phyloP scores from a whole-genome alignment of 208 protist genomes.

The Vickermania spadyakhi region DNA sequence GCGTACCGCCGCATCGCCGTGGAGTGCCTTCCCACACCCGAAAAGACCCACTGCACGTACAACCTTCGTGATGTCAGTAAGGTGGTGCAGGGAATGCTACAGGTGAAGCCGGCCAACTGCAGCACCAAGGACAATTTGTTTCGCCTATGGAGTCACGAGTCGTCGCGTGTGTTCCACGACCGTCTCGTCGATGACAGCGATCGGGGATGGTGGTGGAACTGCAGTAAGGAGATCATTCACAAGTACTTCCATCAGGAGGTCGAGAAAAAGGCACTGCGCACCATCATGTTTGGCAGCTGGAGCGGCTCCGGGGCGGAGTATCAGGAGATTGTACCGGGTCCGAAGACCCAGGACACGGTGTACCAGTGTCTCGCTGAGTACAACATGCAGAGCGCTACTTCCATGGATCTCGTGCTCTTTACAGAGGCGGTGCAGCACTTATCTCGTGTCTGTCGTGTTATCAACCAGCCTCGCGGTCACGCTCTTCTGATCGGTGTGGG shows the following conservation, averaged over 20 bases:
- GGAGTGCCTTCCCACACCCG: constrained; percentile 94
- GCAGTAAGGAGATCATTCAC: constrained; percentile 45
- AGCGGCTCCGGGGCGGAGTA: constrained; percentile 29
- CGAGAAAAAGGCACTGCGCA: constrained; percentile 11
- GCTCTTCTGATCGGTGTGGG: constrained; percentile 95
- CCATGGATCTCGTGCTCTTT: constrained; percentile 96
- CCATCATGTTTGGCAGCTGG: constrained; percentile 60
- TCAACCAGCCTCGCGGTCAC: constrained; percentile 94
- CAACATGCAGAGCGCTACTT: constrained; percentile 77
- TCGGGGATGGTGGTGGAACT: constrained; percentile 86
- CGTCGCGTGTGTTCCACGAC: constrained; percentile 94
- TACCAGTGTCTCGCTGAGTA: constrained; percentile 89
- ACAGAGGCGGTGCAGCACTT: constrained; percentile 94
- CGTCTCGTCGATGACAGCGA: constrained; percentile 91
- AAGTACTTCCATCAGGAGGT: constrained; percentile 46
- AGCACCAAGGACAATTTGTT: constrained; percentile 42
- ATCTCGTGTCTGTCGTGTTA: constrained; percentile 91
- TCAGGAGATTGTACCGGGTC: constrained; percentile 26
- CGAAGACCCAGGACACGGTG: constrained; percentile 33
- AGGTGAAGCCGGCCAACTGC: constrained; percentile 68
- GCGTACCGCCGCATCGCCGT: constrained; percentile 89
- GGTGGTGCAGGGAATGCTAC: constrained; percentile 94
- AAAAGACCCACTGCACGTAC: constrained; percentile 98
- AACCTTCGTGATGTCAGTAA: constrained; percentile 97
- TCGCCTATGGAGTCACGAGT: constrained; percentile 93